phyloP scores from a whole-genome alignment of 202 grass and related monocot genomes.

The Elaeis oleifera region DNA sequence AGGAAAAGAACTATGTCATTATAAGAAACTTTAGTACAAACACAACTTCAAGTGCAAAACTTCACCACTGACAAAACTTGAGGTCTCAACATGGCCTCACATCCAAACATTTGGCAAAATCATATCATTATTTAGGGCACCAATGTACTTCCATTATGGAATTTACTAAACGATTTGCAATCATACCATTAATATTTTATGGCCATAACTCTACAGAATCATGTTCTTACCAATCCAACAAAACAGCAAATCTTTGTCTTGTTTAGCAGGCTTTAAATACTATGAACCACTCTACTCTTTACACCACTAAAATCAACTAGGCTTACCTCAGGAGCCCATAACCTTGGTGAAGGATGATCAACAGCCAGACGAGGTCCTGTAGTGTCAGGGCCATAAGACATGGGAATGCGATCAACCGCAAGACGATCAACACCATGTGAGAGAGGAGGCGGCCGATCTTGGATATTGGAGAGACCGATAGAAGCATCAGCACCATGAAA shows the following conservation, averaged over 20 bases:
- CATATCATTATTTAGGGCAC: too few relatives aligned
- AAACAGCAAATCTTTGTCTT: conserved; percentile 5
- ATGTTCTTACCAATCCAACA: too few relatives aligned
- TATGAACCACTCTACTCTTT: background rate
- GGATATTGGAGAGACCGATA: conserved; percentile 30
- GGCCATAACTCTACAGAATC: too few relatives aligned
- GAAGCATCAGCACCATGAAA: conserved; percentile 45
- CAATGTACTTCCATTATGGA: too few relatives aligned
- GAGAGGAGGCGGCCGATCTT: conserved; percentile 33
- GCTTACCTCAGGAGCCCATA: conserved; percentile 52
- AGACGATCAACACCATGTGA: conserved; percentile 39
- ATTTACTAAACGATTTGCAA: too few relatives aligned
- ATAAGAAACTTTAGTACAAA: too few relatives aligned
- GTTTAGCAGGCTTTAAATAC: background rate
- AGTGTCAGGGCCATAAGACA: conserved; percentile 40
- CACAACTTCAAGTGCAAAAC: too few relatives aligned
- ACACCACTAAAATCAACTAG: background rate
- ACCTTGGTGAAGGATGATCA: conserved; percentile 46
- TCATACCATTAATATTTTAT: too few relatives aligned
- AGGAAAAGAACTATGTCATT: too few relatives aligned
- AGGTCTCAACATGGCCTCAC: too few relatives aligned
- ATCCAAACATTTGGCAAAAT: too few relatives aligned
- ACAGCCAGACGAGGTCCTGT: conserved; percentile 36
- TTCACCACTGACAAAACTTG: too few relatives aligned
- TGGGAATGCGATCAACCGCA: conserved; percentile 32